Evolutionary conservation across 2,329 filamentous ascomycete species (phyloP).

Genomic region (Aureobasidium sp.): DNA sequence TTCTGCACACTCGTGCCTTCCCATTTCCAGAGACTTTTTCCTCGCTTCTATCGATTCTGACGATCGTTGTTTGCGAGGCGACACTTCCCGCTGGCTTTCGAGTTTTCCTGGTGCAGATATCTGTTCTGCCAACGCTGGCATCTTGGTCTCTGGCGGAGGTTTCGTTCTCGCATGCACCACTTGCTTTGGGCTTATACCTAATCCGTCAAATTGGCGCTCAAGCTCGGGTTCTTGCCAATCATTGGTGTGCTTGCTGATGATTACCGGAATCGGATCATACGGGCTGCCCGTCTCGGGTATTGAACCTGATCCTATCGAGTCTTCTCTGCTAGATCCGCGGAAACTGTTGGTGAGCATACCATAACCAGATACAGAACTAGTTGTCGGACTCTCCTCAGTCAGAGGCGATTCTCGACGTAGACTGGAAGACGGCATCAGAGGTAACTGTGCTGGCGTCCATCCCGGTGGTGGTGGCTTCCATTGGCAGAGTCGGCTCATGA

Average conservation of each 20-base stretch:
- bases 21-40: constrained; percentile 65
- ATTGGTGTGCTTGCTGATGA: constrained; percentile 63
- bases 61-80: constrained; percentile 56
- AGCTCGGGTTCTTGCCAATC: constrained; percentile 63
- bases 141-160: constrained; percentile 23
- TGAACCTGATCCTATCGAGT: constrained; percentile 80
- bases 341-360: constrained; percentile 64
- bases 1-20: constrained; percentile 60
- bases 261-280: constrained; percentile 68
- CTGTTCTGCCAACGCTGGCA: constrained; percentile 52
- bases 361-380: constrained; percentile 60
- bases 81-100: constrained; percentile 23
- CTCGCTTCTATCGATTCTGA: constrained; percentile 66
- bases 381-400: constrained; percentile 74
- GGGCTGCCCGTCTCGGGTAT: constrained; percentile 80
- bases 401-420: constrained; percentile 56
- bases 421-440: constrained; percentile 47
- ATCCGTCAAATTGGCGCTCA: constrained; percentile 46
- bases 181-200: constrained; percentile 60
- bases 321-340: constrained; percentile 69
- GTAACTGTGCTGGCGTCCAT: constrained; percentile 35
- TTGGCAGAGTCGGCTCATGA: constrained; percentile 77
- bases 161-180: constrained; percentile 22
- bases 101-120: constrained; percentile 53
- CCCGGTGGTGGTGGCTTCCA: constrained; percentile 75